Conservation (phyloP, 768 basidiomycete species). For the Mycena floridula region DNA sequence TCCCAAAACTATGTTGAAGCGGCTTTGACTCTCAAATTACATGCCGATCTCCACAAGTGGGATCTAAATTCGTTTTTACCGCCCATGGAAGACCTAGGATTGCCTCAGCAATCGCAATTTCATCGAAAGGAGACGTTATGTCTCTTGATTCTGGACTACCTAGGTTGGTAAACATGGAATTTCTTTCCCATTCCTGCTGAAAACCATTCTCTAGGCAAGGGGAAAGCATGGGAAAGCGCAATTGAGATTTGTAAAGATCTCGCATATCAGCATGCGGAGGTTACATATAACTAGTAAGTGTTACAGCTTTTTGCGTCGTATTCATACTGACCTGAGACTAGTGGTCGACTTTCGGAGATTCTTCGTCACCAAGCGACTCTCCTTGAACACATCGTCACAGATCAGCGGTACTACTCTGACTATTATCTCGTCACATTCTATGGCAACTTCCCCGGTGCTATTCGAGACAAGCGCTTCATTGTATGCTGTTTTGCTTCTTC, state of each 20-base stretch:
- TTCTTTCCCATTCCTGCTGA: conserved; percentile 1
- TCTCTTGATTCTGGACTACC: conserved; percentile 87
- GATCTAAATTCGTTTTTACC: conserved; percentile 73
- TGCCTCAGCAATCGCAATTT: conserved; percentile 92
- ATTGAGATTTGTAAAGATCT: conserved; percentile 92
- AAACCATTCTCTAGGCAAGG: conserved; percentile 56
- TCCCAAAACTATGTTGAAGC: conserved; percentile 92
- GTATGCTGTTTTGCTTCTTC: conserved; percentile 34
- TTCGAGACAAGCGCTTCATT: conserved; percentile 87
- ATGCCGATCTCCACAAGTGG: conserved; percentile 93
- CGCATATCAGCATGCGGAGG: conserved; percentile 78
- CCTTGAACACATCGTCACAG: conserved; percentile 77
- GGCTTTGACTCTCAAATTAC: conserved; percentile 86
- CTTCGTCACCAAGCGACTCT: conserved; percentile 82
- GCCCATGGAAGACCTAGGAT: conserved; percentile 83
- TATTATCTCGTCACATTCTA: conserved; percentile 94
- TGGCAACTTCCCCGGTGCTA: conserved; percentile 82
- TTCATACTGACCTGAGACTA: conserved; percentile 29
- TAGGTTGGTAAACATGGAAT: conserved; percentile 63
- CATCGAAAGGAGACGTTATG: conserved; percentile 91
- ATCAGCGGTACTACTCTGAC: conserved; percentile 83
- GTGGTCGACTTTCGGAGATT: conserved; percentile 79
- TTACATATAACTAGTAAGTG: conserved; percentile 87
- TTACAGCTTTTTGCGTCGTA: background rate
- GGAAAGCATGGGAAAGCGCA: conserved; percentile 96